Base-by-base conservation (phyloP, 1,284 basidiomycete species). In the Naganishia cerealis region DNA sequence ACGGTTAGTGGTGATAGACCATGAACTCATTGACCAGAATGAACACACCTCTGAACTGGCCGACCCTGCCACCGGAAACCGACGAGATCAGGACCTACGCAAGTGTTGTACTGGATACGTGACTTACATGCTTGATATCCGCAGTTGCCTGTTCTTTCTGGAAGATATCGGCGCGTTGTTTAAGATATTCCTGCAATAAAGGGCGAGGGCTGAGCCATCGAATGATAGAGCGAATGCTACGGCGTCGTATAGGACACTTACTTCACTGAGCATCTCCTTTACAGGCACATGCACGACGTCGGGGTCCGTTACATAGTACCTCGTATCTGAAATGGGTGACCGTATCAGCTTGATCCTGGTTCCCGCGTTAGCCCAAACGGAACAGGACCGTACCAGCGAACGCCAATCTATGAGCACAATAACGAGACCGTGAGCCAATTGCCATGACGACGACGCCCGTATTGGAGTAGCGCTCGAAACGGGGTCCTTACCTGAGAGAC, bases 241-340 rank as follows among this genome's bases (percentile, higher is more conserved):
- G 16, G 18, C 33, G 6, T 16, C 57, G 24, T 15, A 18, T 24
- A 15, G 36, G n/a, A 18, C 46, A 16, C 75, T 42, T 52, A 90
- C 90, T 84, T 91, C 89, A 85, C 87, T 90, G 61, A 94, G 81
- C 24, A 94, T 82, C 77, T 90, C 84, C 70, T 88, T 82, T 33
- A 94, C 87, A 0, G 92, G 92, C 2, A 92, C 83, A 65, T 88
- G 83, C 43, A 83, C 83, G 39, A 90, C 83, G 0, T 89, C 86
- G 0, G 94, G 94, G 77, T 98, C 95, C 0, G 91, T 85, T 24
- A 97, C 89, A 78, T 90, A 96, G 81, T 90, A 90, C 74, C 90
- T 87, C 39, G 88, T 89, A 73, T 95, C 92, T 88, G 82, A 68
- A 43, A 72, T 72, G 6, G 43, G n/a, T 15, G 29, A 16, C n/a